Conservation (phyloP, 148 eudicot genomes). For the Persicaria maculosa region DNA sequence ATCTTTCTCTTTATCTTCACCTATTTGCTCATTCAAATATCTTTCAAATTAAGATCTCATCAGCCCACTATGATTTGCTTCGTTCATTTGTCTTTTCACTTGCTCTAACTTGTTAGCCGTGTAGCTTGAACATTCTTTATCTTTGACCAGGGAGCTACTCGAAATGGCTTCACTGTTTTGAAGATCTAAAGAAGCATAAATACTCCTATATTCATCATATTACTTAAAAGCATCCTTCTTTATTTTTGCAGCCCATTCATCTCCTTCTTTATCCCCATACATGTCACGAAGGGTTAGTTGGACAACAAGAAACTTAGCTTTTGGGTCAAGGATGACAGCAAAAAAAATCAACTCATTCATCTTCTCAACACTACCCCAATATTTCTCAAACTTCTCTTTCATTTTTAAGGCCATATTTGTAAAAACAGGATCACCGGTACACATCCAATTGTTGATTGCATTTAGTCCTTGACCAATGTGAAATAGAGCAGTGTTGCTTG, state of each 20-base stretch:
- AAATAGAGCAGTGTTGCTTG: background rate
- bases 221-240: background rate
- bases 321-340: slow-evolving; percentile 2
- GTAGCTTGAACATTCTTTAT: background rate
- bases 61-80: background rate
- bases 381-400: slow-evolving; percentile 5
- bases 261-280: background rate
- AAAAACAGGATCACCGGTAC: too few relatives aligned
- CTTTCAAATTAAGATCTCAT: slow-evolving; percentile 3
- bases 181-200: background rate
- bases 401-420: background rate
- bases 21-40: background rate
- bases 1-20: background rate
- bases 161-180: too few relatives aligned
- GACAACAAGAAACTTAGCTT: background rate
- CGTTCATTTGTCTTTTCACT: background rate
- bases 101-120: background rate
- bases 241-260: background rate
- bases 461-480: background rate
- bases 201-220: background rate
- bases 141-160: too few relatives aligned
- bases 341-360: slow-evolving; percentile 4
- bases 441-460: background rate
- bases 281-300: background rate
- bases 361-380: background rate